Base-by-base conservation (phyloP, 495 filamentous ascomycete species). In the Bacidia rubella region DNA sequence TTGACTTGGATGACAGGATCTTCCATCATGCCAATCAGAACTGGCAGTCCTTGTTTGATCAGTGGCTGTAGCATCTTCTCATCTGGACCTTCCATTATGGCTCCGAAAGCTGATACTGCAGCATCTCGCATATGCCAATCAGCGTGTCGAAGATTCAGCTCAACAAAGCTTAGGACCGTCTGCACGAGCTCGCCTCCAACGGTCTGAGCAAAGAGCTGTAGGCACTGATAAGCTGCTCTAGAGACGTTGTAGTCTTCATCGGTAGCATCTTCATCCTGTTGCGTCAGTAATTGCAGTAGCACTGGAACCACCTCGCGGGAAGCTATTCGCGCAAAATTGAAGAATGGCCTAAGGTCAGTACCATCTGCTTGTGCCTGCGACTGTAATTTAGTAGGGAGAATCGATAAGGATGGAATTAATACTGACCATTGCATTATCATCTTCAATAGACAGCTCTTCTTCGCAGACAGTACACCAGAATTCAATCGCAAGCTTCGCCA, bases 401-500 rank as follows among this genome's bases (percentile, higher is more conserved):
- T 29, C 53, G 11, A 9, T 11, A 19, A 17, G 27, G 32, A 44
- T 12, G 5, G 1, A 24, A 19, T 42, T 15, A 49, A n/a, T 41
- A 69, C 60, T 58, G 74, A 89, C 86, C 75, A 86, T 82, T 55
- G 78, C 74, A 63, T 98, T 98, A 65, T 98, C 92, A 61, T 98
- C 92, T 57, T 97, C 92, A 63, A 98, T 96, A 52, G 83, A 80
- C 56, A 95, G 86, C 66, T 98, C 92, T 70, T 98, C 92, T 64
- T 98, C 92, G 71, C 92, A 97, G 38, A 98, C 92, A 19, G 92
- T 97, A 71, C 92, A 96, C 92, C 92, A 98, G 74, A 98, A 98
- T 63, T 98, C 92, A 56, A 98, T 87, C 22, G 92, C 92, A 24
- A 98, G 77, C 75, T 98, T 98, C 40, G 93, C 82, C 38, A 97